These are phyloP conservation scores for Leccinum subgranulosum DNA, from an alignment of 768 basidiomycete genomes.

Conservation along the genomic window DNA sequence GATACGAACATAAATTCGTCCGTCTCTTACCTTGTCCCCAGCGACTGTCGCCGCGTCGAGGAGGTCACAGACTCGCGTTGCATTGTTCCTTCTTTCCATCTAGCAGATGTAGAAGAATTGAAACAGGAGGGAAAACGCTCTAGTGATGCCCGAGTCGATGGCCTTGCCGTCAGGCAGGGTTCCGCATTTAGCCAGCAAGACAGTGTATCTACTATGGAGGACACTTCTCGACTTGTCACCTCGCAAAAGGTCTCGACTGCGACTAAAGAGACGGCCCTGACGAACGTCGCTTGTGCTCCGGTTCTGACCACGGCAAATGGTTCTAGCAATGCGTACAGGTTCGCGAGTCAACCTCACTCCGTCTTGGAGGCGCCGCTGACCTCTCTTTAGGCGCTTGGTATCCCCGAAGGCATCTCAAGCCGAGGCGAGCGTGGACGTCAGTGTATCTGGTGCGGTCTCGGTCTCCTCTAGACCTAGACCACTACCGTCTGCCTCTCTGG, in stretches of 20 bases:
- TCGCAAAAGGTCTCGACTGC: background rate
- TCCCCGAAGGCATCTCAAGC: background rate
- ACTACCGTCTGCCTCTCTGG: background rate
- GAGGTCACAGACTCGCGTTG: background rate
- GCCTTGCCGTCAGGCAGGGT: background rate
- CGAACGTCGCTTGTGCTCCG: background rate
- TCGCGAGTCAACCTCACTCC: background rate
- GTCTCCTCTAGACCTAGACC: background rate
- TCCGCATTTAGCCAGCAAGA: background rate
- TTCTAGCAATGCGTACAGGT: constrained; percentile 1
- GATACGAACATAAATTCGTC: background rate
- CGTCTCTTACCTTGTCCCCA: background rate
- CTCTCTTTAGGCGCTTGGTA: background rate
- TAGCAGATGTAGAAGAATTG: background rate
- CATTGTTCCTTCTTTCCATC: background rate
- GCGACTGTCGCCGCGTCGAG: background rate
- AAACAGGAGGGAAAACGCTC: background rate
- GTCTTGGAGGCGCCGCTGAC: background rate
- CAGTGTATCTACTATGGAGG: background rate
- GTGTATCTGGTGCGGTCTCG: background rate
- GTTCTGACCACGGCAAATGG: background rate
- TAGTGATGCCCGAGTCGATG: background rate
- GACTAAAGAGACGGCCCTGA: background rate
- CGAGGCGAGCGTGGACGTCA: background rate
- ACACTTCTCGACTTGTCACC: background rate